These are phyloP conservation scores for Huiozyma naganishii DNA, from an alignment of 805 yeast genomes.

Conservation along the genomic window DNA sequence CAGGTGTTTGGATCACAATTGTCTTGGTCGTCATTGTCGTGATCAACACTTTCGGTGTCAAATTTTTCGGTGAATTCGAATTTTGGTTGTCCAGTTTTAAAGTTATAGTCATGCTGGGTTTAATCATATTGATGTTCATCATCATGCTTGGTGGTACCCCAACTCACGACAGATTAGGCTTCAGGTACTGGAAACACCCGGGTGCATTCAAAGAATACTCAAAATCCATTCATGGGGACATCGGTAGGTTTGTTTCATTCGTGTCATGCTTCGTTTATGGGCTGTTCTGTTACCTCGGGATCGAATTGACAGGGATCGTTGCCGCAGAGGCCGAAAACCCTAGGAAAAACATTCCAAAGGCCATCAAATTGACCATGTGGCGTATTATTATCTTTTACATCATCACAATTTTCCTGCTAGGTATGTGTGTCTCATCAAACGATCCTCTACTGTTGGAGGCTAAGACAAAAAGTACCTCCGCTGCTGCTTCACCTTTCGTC, in stretches of 20 bases:
- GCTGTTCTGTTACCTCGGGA: constrained; percentile 61
- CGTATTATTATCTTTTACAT: constrained; percentile 58
- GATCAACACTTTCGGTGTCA: constrained; percentile 30
- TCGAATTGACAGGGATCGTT: constrained; percentile 60
- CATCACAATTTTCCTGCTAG: constrained; percentile 49
- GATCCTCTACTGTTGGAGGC: constrained; percentile 42
- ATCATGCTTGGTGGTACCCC: constrained; percentile 76
- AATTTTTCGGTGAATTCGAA: constrained; percentile 38
- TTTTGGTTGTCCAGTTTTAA: constrained; percentile 48
- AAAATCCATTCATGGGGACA: constrained; percentile 33
- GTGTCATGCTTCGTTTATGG: constrained; percentile 54
- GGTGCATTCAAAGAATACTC: constrained; percentile 46
- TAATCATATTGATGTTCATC: constrained; percentile 50
- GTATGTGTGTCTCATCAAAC: constrained; percentile 55
- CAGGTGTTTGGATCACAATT: constrained; percentile 38
- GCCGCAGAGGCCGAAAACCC: constrained; percentile 69
- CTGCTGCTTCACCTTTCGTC: constrained; percentile 77
- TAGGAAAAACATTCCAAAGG: constrained; percentile 57
- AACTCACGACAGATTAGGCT: constrained; percentile 59
- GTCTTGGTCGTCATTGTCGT: constrained; percentile 29
- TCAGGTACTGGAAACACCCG: constrained; percentile 58
- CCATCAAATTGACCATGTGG: constrained; percentile 58
- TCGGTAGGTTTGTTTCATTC: constrained; percentile 52
- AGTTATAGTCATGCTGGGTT: constrained; percentile 54
- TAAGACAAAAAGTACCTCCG: constrained; percentile 39